Base-by-base conservation (phyloP, 2,329 filamentous ascomycete species). In the Elsinoe arachidis region DNA sequence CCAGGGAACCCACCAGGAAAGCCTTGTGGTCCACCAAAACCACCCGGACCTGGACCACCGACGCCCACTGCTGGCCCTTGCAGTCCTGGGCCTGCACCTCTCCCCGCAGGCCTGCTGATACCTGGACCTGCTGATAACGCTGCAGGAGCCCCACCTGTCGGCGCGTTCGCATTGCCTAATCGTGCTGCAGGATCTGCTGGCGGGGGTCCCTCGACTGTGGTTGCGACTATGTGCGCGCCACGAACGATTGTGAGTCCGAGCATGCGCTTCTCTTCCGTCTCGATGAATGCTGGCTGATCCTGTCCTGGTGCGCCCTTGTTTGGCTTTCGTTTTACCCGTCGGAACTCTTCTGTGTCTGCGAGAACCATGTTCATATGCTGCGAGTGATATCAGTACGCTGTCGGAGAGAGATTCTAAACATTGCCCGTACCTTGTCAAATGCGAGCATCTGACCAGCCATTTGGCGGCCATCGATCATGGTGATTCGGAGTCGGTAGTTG, bases 311-410 rank as follows among this genome's bases (percentile, higher is more conserved):
- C 83, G 55, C 81, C 76, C 77, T 93, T 95, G 65, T 83, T 80
- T 66, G 86, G 83, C 78, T 87, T 92, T 74, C 88, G 83, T 78
- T 93, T 95, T 61, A 92, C 86, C 70, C 87, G 87, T 72, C 91
- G 88, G 74, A 96, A 96, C 74, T 97, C 92, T 81, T 99, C 93
- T 65, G 93, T 97, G 70, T 99, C 93, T 74, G 92, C 93, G 62
- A 99, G 87, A 61, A 99, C 93, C 63, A 99, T 83, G 74, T 99
- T 99, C 93, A 99, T 99, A 75, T 99, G 93, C 90, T 95, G 63
- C 5, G 55, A 3, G 12, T 46, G 58, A 44, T 63, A 26, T 69
- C 33, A 70, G 64, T 26, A 9, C 4, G 26, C 26, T 30, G 26
- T 7, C 26, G 7, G 26, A 30, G 26, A 30, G 7, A 30, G 2